Percentiles rank a stretch among this genome's conserved stretches.
These are phyloP conservation scores for Acanthamoeba sp. DNA, from an alignment of 208 protist genomes.

Conservation along the genomic window DNA sequence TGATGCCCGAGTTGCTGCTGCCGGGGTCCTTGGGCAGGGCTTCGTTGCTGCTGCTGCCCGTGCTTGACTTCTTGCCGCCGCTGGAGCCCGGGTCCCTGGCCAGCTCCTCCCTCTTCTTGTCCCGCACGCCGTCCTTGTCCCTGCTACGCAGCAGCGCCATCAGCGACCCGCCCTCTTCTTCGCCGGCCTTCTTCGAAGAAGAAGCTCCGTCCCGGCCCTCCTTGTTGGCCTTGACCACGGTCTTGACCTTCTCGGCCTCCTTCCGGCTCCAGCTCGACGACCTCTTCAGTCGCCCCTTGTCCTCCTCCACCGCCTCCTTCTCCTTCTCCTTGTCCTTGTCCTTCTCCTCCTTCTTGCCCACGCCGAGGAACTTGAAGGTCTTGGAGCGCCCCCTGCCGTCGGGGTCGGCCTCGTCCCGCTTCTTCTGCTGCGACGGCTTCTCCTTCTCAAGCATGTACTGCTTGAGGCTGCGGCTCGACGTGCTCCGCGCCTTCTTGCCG, in stretches of 20 bases:
- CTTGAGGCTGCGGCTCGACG: conserved; percentile 51
- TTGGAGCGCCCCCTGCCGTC: background rate
- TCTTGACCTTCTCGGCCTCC: background rate
- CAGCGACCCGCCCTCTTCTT: background rate
- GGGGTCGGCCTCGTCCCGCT: background rate
- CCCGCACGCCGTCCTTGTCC: background rate
- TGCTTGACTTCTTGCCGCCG: background rate
- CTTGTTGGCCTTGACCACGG: background rate
- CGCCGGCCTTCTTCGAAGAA: too few species aligned
- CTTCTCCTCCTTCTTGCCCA: background rate
- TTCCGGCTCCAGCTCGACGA: background rate
- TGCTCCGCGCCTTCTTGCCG: conserved; percentile 13
- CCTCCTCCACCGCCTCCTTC: background rate
- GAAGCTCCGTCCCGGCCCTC: too few species aligned
- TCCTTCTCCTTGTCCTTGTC: background rate
- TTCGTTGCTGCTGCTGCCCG: background rate
- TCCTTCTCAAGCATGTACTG: conserved; percentile 61
- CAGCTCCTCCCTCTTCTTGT: background rate
- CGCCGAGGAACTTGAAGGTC: background rate
- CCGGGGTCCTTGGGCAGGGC: background rate
- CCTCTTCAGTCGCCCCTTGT: background rate
- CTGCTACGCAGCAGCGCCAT: background rate
- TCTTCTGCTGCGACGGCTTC: background rate
- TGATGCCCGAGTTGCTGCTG: background rate
- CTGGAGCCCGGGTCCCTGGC: background rate